Evolutionary conservation across 441 rosid genomes (phyloP).

Genomic region (Manihot esculenta): DNA sequence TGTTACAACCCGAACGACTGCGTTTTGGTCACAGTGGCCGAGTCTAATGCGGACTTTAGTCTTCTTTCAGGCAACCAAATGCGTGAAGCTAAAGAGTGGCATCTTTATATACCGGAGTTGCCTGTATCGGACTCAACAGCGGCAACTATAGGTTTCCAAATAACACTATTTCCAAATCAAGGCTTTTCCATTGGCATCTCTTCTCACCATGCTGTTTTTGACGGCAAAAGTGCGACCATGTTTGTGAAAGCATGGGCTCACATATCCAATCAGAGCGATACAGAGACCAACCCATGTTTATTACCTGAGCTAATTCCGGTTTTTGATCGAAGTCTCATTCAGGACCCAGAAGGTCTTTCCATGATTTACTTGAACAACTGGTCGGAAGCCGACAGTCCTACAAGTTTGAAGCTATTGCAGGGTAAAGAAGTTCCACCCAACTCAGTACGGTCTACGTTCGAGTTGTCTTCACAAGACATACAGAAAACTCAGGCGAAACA

Average conservation of each 20-base stretch:
- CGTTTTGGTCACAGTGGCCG: constrained; percentile 16
- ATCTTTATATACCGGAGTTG: constrained; percentile 13
- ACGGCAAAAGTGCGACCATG: constrained; percentile 10
- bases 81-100: constrained; percentile 10
- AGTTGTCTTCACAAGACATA: constrained; percentile 34
- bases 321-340: constrained; percentile 9
- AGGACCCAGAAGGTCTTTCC: constrained; percentile 9
- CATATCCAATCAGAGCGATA: background rate
- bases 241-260: constrained; percentile 28
- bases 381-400: background rate
- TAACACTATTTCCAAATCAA: constrained; percentile 21
- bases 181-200: constrained; percentile 17
- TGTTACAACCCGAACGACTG: constrained; percentile 9
- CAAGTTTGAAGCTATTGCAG: constrained; percentile 8
- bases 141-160: constrained; percentile 10
- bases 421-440: background rate
- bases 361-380: background rate
- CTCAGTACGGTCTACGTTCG: constrained; percentile 26
- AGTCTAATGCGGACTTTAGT: constrained; percentile 18
- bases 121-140: background rate
- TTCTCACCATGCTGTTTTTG: constrained; percentile 12
- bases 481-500: constrained; percentile 43
- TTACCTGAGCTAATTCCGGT: constrained; percentile 18
- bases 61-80: background rate
- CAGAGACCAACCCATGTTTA: background rate